Evolutionary conservation across 176 grass and related monocot species (phyloP).

Genomic region (Puccinellia tenuiflora): DNA sequence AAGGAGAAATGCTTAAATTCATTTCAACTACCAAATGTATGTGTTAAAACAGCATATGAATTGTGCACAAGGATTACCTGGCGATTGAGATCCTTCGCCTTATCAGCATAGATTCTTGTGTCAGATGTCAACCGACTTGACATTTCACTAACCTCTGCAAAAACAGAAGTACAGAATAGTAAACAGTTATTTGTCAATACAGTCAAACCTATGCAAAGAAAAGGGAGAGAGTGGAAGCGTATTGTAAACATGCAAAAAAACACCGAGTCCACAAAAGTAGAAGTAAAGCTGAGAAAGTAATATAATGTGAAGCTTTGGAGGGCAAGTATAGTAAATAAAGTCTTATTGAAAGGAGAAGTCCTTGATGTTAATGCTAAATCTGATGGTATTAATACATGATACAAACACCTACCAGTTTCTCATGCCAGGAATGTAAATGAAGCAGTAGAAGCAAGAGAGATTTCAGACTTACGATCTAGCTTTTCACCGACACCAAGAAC

Average conservation of each 20-base stretch:
- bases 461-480: constrained; percentile 68
- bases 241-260: not conserved
- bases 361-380: not conserved
- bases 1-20: not conserved
- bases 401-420: not conserved
- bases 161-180: not conserved
- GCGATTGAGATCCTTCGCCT: constrained; percentile 93
- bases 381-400: not conserved
- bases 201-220: not conserved
- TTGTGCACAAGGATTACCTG: constrained; percentile 47
- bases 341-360: not conserved
- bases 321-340: not conserved
- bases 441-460: not conserved
- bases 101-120: constrained; percentile 82
- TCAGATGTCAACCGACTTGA: constrained; percentile 83
- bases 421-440: not conserved
- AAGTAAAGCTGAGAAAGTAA: not conserved
- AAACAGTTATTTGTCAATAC: not conserved
- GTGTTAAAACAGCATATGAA: not conserved
- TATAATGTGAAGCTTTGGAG: not conserved
- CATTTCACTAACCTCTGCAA: constrained; percentile 95
- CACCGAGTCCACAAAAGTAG: not conserved
- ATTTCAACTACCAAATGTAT: not conserved
- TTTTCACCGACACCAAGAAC: constrained; percentile 98
- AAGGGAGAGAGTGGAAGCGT: not conserved